These are phyloP conservation scores for Amoebophrya sp. DNA, from an alignment of 169 alveolate genomes.

Conservation along the genomic window DNA sequence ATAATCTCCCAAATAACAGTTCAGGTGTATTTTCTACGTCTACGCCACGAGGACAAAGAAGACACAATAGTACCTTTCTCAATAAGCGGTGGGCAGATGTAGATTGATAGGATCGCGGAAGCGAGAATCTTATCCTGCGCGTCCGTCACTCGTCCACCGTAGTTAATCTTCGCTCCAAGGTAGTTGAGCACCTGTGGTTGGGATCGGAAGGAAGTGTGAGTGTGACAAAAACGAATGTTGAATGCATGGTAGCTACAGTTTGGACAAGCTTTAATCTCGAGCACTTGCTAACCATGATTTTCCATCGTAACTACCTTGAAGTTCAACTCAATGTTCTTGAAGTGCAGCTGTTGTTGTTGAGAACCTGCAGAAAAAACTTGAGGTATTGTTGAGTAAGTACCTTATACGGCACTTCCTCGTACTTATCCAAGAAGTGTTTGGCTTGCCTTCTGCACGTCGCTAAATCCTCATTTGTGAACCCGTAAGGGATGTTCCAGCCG, in stretches of 20 bases:
- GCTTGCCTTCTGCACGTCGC: slow-evolving; percentile 72
- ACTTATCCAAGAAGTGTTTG: slow-evolving; percentile 71
- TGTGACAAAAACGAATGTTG: not conserved
- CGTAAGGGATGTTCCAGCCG: slow-evolving; percentile 87
- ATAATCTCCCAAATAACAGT: not conserved
- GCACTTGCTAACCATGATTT: too few species aligned
- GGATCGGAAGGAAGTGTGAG: not conserved
- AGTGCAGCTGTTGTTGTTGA: not conserved
- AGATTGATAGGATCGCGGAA: slow-evolving; percentile 59
- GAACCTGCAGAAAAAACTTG: not conserved
- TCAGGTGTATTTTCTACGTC: not conserved
- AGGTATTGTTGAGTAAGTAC: not conserved
- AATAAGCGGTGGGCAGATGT: slow-evolving; percentile 58
- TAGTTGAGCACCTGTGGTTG: slow-evolving; percentile 61
- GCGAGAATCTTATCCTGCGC: slow-evolving; percentile 76
- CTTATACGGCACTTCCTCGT: slow-evolving; percentile 77
- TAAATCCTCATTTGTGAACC: slow-evolving; percentile 75
- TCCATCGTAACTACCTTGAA: too few species aligned
- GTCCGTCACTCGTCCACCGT: slow-evolving; percentile 90
- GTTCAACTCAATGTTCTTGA: too few species aligned
- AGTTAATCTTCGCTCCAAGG: slow-evolving; percentile 80
- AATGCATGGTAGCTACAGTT: too few species aligned
- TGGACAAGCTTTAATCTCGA: too few species aligned
- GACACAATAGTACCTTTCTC: slow-evolving; percentile 32
- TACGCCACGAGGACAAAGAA: not conserved